A percentile compares a stretch with the other conserved stretches of the same genome.
These are phyloP conservation scores for Sarocladium oryzae DNA, from an alignment of 2,329 filamentous ascomycete species.

Conservation along the genomic window DNA sequence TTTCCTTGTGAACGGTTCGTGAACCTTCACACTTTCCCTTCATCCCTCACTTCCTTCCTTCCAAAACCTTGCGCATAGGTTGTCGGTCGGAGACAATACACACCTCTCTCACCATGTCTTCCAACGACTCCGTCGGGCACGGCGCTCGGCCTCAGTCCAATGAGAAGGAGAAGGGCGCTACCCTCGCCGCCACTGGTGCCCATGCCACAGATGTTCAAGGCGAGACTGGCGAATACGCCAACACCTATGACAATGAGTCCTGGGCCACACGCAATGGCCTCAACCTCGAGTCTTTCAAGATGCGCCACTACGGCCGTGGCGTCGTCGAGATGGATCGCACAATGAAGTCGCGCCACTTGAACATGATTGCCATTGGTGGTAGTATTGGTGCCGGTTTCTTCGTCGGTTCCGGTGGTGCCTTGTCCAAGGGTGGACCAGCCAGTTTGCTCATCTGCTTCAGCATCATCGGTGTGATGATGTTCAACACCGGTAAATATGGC, in stretches of 20 bases:
- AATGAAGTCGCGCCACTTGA: conserved; percentile 49
- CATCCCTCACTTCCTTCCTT: background rate
- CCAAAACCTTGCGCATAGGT: background rate
- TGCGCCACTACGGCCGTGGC: conserved; percentile 25
- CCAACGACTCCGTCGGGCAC: conserved; percentile 11
- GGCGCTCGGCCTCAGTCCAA: conserved; percentile 7
- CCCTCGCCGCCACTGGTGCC: background rate
- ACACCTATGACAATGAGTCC: conserved; percentile 19
- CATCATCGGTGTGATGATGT: conserved; percentile 47
- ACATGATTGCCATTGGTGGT: conserved; percentile 51
- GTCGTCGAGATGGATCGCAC: conserved; percentile 31
- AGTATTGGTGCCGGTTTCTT: conserved; percentile 52
- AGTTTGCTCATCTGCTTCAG: conserved; percentile 34
- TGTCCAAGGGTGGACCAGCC: conserved; percentile 36
- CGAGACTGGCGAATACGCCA: conserved; percentile 6
- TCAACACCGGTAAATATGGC: conserved; percentile 33
- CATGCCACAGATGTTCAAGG: conserved; percentile 2
- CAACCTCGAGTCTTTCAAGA: conserved; percentile 32
- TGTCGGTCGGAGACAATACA: background rate
- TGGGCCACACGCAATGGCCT: conserved; percentile 32
- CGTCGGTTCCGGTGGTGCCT: conserved; percentile 45
- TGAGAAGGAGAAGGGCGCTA: conserved; percentile 11
- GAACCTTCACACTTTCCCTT: background rate
- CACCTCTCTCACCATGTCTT: conserved; percentile 12
- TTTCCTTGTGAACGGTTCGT: background rate